Evolutionary conservation across 225 moss, liverwort and hornwort genomes (phyloP), one percentile per base, ranked within the genome.

Genomic region (Lunularia cruciata): DNA sequence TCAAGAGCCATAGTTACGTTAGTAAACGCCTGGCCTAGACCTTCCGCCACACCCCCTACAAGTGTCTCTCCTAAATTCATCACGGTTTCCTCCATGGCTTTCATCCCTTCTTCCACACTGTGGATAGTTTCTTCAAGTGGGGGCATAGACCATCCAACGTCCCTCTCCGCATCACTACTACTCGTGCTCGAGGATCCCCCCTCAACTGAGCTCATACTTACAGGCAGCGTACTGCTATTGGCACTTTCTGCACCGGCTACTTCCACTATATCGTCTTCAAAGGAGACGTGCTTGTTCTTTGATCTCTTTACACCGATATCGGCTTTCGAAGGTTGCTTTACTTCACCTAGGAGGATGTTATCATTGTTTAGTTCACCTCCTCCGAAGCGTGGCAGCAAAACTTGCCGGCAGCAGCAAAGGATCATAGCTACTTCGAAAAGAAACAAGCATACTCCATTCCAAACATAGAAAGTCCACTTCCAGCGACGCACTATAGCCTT

Each of bases 391-490:
- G 92, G 93, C 15, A 92, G 38, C 63, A 98, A 72, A 33, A 88
- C 68, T 77, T 83, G 77, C 60, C 62, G 72, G 31, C 85, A 92
- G 76, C 88, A 95, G 73, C 79, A 86, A 7, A 92, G 65, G 1
- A 95, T 51, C n/a, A 88, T 45, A 8, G 85, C 63, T 4, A 81
- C 56, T 78, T 92, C 88, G 67, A 95, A 80, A 13, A 80, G 16
- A 76, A 92, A 90, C 47, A 95, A 72, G 57, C 60, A 75, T 32
- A 85, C 6, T n/a, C 85, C 88, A 57, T 69, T 79, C 72, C 80
- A 92, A 0, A 86, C 1, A 53, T 85, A 89, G 10, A 90, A 60
- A 0, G 77, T 83, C 92, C 88, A 86, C 40, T 82, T 49, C 84
- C 87, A 92, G 11, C 70, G 90, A 4, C 72, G 74, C 0, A 87